Evolutionary conservation across 495 filamentous ascomycete species (phyloP).

Genomic region (Aspergillus funiculosus): DNA sequence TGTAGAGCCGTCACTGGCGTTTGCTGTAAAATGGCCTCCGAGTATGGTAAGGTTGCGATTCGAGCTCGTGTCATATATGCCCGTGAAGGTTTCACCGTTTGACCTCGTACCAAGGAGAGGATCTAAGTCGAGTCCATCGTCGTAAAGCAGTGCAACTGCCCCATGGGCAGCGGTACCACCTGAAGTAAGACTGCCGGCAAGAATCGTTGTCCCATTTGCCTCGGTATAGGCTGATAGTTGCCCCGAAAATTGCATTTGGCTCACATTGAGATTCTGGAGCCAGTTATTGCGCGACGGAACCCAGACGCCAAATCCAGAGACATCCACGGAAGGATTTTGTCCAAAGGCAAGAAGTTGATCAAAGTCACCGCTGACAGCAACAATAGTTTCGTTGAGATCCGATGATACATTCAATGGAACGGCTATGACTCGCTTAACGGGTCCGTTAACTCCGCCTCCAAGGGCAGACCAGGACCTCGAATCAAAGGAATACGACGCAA

Average conservation of each 20-base stretch:
- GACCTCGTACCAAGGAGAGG: conserved; percentile 55
- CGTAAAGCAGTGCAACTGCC: conserved; percentile 56
- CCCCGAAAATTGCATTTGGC: conserved; percentile 62
- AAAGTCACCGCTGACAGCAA: conserved; percentile 81
- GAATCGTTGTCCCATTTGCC: conserved; percentile 57
- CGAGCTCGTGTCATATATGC: conserved; percentile 65
- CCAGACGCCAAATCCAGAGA: conserved; percentile 83
- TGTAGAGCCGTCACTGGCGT: conserved; percentile 58
- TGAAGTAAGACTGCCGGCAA: conserved; percentile 72
- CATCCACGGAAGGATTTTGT: conserved; percentile 52
- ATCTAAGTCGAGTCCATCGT: conserved; percentile 42
- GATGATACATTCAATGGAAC: conserved; percentile 74
- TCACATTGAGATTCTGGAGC: conserved; percentile 71
- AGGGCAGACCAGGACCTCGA: conserved; percentile 69
- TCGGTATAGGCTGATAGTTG: conserved; percentile 61
- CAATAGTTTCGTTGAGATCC: conserved; percentile 61
- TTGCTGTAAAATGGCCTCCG: conserved; percentile 80
- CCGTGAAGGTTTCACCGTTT: conserved; percentile 63
- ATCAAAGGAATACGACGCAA: conserved; percentile 68
- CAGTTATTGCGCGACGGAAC: conserved; percentile 85
- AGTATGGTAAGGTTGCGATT: conserved; percentile 77
- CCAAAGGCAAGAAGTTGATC: conserved; percentile 60
- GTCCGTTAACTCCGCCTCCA: conserved; percentile 81
- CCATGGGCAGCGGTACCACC: conserved; percentile 61
- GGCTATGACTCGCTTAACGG: conserved; percentile 64